phyloP scores from a whole-genome alignment of 75 land plant genomes.

The Pinus taeda region DNA sequence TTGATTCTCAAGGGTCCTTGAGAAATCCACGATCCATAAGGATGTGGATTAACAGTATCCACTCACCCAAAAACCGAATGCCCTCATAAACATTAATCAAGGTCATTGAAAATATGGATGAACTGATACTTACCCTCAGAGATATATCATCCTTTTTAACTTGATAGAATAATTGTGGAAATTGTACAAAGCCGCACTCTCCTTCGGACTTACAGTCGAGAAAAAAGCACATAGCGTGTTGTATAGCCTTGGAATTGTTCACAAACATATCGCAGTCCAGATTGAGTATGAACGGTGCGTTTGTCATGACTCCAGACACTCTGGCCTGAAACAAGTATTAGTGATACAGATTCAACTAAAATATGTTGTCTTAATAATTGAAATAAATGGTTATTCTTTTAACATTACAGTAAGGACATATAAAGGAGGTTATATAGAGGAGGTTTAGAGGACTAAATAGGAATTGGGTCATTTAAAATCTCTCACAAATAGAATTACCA shows the following conservation, averaged over 20 bases:
- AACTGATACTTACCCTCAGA: background rate
- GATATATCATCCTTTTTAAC: background rate
- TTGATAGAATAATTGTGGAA: background rate
- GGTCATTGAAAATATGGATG: background rate
- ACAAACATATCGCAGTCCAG: constrained; percentile 45
- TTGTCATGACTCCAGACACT: constrained; percentile 35
- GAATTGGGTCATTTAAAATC: background rate
- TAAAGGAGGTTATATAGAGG: background rate
- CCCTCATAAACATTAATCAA: background rate
- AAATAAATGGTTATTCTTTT: background rate
- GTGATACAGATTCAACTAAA: background rate
- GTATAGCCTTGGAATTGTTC: constrained; percentile 43
- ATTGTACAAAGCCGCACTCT: constrained; percentile 11
- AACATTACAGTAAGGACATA: no score
- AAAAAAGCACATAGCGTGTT: constrained; percentile 27
- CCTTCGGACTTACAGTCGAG: constrained; percentile 11
- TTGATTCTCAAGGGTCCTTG: no score
- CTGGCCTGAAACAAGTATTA: constrained; percentile 17
- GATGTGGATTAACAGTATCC: no score
- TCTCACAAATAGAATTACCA: background rate
- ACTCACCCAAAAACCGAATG: background rate
- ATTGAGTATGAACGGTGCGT: constrained; percentile 41
- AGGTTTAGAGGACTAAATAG: background rate
- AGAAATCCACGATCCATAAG: no score
- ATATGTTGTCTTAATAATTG: background rate